A percentile compares a stretch with the other conserved stretches of the same genome.
Conservation (phyloP, 768 basidiomycete species). For the Xerocomellus intermedius region DNA sequence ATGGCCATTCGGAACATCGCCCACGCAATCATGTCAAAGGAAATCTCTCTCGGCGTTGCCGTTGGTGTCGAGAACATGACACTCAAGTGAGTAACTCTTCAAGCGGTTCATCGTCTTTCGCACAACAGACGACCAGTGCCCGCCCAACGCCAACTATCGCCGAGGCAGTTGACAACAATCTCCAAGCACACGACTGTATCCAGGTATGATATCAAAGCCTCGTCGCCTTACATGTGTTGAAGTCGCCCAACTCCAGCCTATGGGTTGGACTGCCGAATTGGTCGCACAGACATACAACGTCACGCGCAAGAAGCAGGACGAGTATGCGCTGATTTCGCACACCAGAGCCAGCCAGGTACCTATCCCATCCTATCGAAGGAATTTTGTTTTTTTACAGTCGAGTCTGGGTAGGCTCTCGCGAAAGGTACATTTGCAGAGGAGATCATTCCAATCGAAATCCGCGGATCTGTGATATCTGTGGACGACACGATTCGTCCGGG, state of each 20-base stretch:
- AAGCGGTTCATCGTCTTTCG: not conserved
- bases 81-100: conserved; percentile 50
- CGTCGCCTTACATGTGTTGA: not conserved
- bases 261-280: conserved; percentile 96
- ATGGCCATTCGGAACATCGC: conserved; percentile 93
- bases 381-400: not conserved
- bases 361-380: not conserved
- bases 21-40: conserved; percentile 78
- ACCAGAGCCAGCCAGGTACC: conserved; percentile 67
- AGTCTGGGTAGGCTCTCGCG: conserved; percentile 50
- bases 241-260: conserved; percentile 51
- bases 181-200: conserved; percentile 73
- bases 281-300: conserved; percentile 79
- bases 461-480: conserved; percentile 60
- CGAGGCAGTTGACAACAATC: conserved; percentile 52
- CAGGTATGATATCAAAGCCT: conserved; percentile 39
- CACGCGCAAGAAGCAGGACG: conserved; percentile 80
- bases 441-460: conserved; percentile 82
- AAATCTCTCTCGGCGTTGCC: conserved; percentile 85
- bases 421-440: conserved; percentile 80
- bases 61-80: conserved; percentile 84
- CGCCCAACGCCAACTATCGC: conserved; percentile 71
- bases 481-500: conserved; percentile 90
- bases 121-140: conserved; percentile 42
- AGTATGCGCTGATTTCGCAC: conserved; percentile 87